Base-by-base conservation (phyloP, 148 eudicot genomes). In the Nepenthes mirabilis region DNA sequence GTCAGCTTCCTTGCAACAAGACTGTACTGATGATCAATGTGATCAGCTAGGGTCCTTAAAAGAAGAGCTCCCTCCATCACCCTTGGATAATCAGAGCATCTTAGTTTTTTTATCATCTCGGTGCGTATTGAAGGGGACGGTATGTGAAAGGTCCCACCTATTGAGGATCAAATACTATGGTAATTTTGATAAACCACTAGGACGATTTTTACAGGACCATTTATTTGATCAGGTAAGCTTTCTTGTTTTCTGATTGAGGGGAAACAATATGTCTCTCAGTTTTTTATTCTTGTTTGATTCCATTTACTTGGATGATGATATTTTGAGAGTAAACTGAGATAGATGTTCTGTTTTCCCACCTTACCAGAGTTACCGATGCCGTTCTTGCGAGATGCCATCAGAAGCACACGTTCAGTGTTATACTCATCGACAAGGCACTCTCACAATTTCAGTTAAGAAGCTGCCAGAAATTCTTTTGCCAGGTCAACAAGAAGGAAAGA, bases 401-500 rank as follows among this genome's bases (percentile, higher is more conserved):
- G 98, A 91, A 66, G 96, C 98, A 50, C 98, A 91, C 71, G 90
- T 91, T 62, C 96, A 88, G 52, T 91, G 98, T 68, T 91, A 91
- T 66, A 91, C 94, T 62, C 98, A 91, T 72, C 76, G 88, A 48
- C 98, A 91, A 75, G 98, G 98, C 55, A 83, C 94, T 51, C 91
- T 91, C 13, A 91, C 96, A 12, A 91, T 91, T 64, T 91, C 98
- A 12, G 98, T 91, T 43, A 91, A 88, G 82, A 88, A 83, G 74
- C 71, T 91, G 48, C 76, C 79, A 23, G 97, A 88, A 64, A 59
- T 78, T 63, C 65, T 78, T 52, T 77, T 91, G 70, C 88, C 91
- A 40, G 98, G 98, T 64, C 91, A 85, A 68, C 72, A 53, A 61
- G 96, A 91, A 58, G 96, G 98, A 61, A 91, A 88, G 80, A 86